Evolutionary conservation across 2,329 filamentous ascomycete species (phyloP), one percentile per base, ranked within the genome.

Genomic region (Coniochaeta prunicola): DNA sequence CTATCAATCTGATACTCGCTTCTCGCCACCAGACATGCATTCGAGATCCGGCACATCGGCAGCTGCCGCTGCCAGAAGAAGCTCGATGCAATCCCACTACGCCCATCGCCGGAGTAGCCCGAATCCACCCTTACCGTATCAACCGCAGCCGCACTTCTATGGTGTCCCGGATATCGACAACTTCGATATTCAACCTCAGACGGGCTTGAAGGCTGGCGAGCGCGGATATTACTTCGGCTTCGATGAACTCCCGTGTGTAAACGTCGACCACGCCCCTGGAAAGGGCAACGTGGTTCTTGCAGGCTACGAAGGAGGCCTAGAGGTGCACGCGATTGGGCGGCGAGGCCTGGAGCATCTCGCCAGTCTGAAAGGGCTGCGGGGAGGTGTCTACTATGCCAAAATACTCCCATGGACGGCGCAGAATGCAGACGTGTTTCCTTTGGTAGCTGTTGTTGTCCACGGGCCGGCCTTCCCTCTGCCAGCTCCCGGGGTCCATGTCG

Each of bases 151-250:
- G 19, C 89, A 92, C 73, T 93, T 90, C 71, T 92, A 91, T 69
- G 82, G 86, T 50, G 80, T 85, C 0, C 88, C 89, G 0, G 88
- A 92, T 63, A 78, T 92, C 33, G 88, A 93, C 33, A 55, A 36
- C 64, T 77, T 87, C 54, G 75, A 80, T 58, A 69, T 74, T 64
- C 75, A 75, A 58, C 73, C 76, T 17, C 77, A 76, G 48, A 74
- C 80, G 19, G 82, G 81, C 10, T 76, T 87, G 67, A 81, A 81
- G 63, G 81, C 86, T 2, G 87, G 87, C 3, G 84, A 87, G 38
- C 82, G 82, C 50, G 90, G 89, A 8, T 91, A 89, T 64, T 90
- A 88, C 69, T 94, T 91, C 69, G 87, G 88, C 6, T 92, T 96
- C 66, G 92, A 96, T 70, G 85, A 80, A 2, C 77, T 96, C 48